Base-by-base conservation (phyloP, 495 filamentous ascomycete species). In the Usnea hakonensis region DNA sequence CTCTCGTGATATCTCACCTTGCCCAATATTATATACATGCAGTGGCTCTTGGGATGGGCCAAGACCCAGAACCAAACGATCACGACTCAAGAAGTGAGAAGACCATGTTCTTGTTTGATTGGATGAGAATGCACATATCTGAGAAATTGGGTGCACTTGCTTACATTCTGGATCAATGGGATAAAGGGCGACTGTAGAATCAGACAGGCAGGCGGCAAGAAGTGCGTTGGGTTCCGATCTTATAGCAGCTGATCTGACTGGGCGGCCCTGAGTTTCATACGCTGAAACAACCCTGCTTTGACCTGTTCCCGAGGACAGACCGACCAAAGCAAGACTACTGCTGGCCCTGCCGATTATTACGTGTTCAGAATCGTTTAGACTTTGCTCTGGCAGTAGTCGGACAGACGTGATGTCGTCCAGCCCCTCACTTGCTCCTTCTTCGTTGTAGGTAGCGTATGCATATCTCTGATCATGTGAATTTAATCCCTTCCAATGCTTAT, bases 331-430 rank as follows among this genome's bases (percentile, higher is more conserved):
- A 23, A 83, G 48, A 35, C 72, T 69, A 44, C 79, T 79, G 61
- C 73, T 80, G 3, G 78, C 80, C 44, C 76, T 74, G 4, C 78
- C 79, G 5, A 77, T 66, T 2, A 80, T 64, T 7, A 80, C 58
- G 10, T 67, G 46, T 62, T 80, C 74, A n/a, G 64, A 28, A 13
- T 70, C 72, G 43, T 64, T 58, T 19, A 66, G 67, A 19, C 76
- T 55, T 55, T 57, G 64, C 56, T 81, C 77, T 14, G 71, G 64
- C 32, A 88, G 65, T 1, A 88, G 64, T 67, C 83, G 80, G 17
- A 88, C 32, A 16, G 78, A 74, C 38, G 80, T 83, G 50, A 88
- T 81, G 71, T 89, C 86, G 65, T 87, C 86, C 57, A 75, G 75
- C n/a, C 84, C 85, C 63, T 81, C 83, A 13, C 70, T 65, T 57